Conservation (phyloP, 2,329 filamentous ascomycete species). For the Zymoseptoria ardabiliae region DNA sequence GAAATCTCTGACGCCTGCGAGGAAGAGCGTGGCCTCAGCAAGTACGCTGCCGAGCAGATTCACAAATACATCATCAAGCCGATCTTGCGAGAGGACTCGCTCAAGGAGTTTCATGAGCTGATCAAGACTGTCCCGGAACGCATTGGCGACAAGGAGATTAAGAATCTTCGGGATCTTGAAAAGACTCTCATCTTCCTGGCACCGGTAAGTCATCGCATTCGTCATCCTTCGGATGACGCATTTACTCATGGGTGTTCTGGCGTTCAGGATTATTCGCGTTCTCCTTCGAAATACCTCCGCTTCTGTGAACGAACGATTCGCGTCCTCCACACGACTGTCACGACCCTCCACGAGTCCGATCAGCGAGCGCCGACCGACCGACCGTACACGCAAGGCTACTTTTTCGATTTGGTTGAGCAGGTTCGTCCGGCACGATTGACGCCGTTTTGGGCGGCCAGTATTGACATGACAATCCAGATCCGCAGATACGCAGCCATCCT, state of each 20-base stretch:
- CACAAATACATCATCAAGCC: conserved; percentile 71
- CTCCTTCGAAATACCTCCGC: conserved; percentile 70
- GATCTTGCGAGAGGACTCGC: conserved; percentile 62
- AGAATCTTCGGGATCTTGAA: conserved; percentile 86
- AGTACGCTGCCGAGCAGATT: conserved; percentile 67
- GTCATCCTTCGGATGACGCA: conserved; percentile 49
- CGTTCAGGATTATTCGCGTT: conserved; percentile 63
- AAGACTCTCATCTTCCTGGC: conserved; percentile 87
- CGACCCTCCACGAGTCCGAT: conserved; percentile 77
- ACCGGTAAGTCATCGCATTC: conserved; percentile 66
- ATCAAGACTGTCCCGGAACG: conserved; percentile 70
- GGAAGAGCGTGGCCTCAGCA: conserved; percentile 51
- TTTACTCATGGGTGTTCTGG: conserved; percentile 57
- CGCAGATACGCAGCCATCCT: conserved; percentile 81
- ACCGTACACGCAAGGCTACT: conserved; percentile 93
- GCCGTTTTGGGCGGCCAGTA: conserved; percentile 5
- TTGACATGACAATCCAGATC: conserved; percentile 43
- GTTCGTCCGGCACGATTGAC: conserved; percentile 22
- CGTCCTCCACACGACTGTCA: conserved; percentile 83
- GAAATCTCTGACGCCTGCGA: conserved; percentile 29
- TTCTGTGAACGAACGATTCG: conserved; percentile 88
- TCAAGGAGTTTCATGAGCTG: conserved; percentile 75
- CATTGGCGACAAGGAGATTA: conserved; percentile 77
- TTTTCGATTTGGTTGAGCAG: conserved; percentile 92
- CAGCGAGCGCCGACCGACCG: conserved; percentile 76